Evolutionary conservation across 495 filamentous ascomycete species (phyloP), one percentile per base, ranked within the genome.

Genomic region (Delitschia confertaspora): DNA sequence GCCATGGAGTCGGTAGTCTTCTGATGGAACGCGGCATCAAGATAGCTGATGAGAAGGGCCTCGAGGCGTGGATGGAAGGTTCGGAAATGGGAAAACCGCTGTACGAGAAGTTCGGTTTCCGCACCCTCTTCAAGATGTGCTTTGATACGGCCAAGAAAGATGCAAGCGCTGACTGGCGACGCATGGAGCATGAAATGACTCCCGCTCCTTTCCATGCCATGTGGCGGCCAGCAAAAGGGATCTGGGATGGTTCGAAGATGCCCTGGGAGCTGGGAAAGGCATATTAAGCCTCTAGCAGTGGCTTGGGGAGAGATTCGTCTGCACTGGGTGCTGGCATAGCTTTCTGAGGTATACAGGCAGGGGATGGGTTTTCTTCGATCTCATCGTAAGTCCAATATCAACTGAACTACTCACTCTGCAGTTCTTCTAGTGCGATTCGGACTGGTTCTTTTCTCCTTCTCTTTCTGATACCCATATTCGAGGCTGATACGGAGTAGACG

Each of bases 51-150:
- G 22, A 36, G 13, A 26, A 33, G 19, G 26, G 30, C 11, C 6
- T 45, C 9, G 53, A 53, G 26, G 13, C 21, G 9, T 52, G 42
- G 41, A 22, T 56, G 10, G 53, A 56, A 42, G 42, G 48, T 24
- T 32, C 37, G 0, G 2, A 16, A 4, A 45, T 49, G 44, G 51
- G 44, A 3, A 44, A 35, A 18, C 45, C 34, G 2, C 24, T 49
- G 14, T 54, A 54, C 33, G 45, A 54, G 41, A 43, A 49, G 10
- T 45, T 39, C 30, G 51, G 45, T 1, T 54, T 54, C 23, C 16
- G 23, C 13, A 11, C 41, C 0, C 22, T 51, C n/a, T 22, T 51
- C 22, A 41, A 46, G 20, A 36, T 51, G 6, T 26, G 20, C 9
- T 51, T 45, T 23, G 41, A 46, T 29, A 51, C 30, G 19, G 30